phyloP scores from a whole-genome alignment of 1,284 basidiomycete species.

The Pulveroboletus sp. region DNA sequence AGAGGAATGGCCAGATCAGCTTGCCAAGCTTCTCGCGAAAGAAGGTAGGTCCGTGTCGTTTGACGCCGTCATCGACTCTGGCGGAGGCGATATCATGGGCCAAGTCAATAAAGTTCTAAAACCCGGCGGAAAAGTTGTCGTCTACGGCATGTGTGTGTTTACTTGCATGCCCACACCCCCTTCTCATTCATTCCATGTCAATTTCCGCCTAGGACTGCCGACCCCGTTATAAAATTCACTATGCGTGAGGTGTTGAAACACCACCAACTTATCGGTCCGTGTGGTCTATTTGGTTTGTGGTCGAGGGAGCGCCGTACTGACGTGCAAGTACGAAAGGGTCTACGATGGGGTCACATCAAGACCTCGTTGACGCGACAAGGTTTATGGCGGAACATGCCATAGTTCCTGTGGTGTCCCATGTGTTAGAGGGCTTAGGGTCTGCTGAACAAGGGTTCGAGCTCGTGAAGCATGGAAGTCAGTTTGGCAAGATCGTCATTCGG shows the following conservation, averaged over 20 bases:
- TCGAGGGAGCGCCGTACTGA: conserved; percentile 11
- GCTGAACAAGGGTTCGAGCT: conserved; percentile 74
- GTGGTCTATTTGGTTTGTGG: conserved; percentile 1
- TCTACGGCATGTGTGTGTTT: conserved; percentile 71
- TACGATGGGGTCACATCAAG: conserved; percentile 83
- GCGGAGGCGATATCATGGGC: conserved; percentile 75
- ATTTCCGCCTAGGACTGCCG: conserved; percentile 58
- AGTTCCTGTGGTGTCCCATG: conserved; percentile 72
- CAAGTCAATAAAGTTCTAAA: conserved; percentile 62
- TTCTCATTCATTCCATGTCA: conserved; percentile 15
- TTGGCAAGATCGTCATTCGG: conserved; percentile 74
- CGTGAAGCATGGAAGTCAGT: conserved; percentile 62
- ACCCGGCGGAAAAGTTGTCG: conserved; percentile 71
- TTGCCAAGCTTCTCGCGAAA: conserved; percentile 52
- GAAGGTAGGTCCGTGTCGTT: conserved; percentile 41
- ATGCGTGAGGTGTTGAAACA: conserved; percentile 84
- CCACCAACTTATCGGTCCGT: conserved; percentile 70
- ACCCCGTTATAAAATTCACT: conserved; percentile 63
- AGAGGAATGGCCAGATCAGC: conserved; percentile 67
- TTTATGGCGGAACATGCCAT: conserved; percentile 73
- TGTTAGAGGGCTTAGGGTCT: conserved; percentile 68
- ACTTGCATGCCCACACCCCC: neutral
- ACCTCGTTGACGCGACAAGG: conserved; percentile 69
- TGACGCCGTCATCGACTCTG: conserved; percentile 80
- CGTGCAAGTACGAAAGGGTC: conserved; percentile 50